Conservation (phyloP, 345 rosid genomes). For the Corchorus capsularis region DNA sequence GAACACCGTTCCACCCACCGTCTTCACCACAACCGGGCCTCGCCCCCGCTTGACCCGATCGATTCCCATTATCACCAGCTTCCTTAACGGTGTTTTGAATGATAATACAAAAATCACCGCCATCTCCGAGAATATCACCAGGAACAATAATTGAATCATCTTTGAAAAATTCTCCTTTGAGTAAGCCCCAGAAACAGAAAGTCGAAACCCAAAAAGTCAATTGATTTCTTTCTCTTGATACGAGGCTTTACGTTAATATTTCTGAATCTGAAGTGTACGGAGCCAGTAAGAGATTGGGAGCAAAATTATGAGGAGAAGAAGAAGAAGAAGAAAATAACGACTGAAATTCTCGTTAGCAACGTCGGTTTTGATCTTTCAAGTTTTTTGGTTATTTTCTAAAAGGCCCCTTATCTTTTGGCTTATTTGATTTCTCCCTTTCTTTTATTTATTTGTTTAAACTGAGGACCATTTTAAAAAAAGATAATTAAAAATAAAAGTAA, state of each 20-base stretch:
- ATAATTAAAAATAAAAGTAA: neutral
- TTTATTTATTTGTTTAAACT: neutral
- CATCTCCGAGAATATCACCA: constrained; percentile 56
- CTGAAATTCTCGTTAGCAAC: neutral
- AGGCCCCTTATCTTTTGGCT: neutral
- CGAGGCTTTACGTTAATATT: neutral
- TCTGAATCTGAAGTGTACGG: neutral
- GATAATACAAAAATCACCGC: constrained; percentile 56
- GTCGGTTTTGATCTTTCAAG: neutral
- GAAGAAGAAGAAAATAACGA: neutral
- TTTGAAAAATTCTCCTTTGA: neutral
- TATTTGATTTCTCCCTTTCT: neutral
- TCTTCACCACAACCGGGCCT: constrained; percentile 81
- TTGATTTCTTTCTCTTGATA: neutral
- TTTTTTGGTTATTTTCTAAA: neutral
- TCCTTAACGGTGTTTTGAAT: constrained; percentile 82
- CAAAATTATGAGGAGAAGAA: neutral
- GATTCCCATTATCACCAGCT: constrained; percentile 63
- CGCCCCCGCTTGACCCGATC: constrained; percentile 89
- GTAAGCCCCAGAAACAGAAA: neutral
- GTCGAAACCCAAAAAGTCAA: neutral
- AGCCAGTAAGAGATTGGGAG: neutral
- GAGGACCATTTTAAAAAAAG: neutral
- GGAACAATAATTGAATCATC: constrained; percentile 77
- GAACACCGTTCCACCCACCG: constrained; percentile 65